phyloP scores from a whole-genome alignment of 176 grass and related monocot genomes.

The Carex pumila region DNA sequence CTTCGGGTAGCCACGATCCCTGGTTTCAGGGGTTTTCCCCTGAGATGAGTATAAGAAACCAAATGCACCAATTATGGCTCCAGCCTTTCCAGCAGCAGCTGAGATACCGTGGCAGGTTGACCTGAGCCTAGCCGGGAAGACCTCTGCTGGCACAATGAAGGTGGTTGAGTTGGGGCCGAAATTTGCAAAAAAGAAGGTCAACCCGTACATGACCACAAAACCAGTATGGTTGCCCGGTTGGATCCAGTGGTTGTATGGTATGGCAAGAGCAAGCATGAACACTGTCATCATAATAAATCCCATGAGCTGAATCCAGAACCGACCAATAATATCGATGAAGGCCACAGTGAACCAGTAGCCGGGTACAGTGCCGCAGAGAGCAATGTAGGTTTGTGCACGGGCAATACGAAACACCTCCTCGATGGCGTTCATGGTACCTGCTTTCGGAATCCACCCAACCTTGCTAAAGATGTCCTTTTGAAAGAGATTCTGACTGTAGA shows the following conservation, averaged over 20 bases:
- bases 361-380: conserved; percentile 62
- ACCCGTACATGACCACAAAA: conserved; percentile 56
- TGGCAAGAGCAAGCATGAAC: conserved; percentile 54
- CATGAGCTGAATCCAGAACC: conserved; percentile 67
- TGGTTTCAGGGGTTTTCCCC: conserved; percentile 14
- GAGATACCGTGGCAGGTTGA: conserved; percentile 76
- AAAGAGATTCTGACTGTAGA: conserved; percentile 90
- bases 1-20: conserved; percentile 31
- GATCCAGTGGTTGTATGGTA: conserved; percentile 51
- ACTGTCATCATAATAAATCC: conserved; percentile 73
- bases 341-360: conserved; percentile 91
- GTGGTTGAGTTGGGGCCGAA: conserved; percentile 45
- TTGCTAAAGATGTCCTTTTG: conserved; percentile 90
- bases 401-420: conserved; percentile 65
- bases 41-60: conserved; percentile 65
- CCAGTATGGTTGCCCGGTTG: conserved; percentile 27
- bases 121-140: conserved; percentile 63
- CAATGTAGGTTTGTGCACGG: conserved; percentile 57
- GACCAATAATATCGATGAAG: conserved; percentile 53
- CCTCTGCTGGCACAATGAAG: conserved; percentile 65
- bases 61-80: conserved; percentile 61
- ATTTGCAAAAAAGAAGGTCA: conserved; percentile 58
- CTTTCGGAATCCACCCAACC: conserved; percentile 57
- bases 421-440: conserved; percentile 52
- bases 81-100: conserved; percentile 41